phyloP scores from a whole-genome alignment of 768 basidiomycete species.

The Leccinum arenicola region DNA sequence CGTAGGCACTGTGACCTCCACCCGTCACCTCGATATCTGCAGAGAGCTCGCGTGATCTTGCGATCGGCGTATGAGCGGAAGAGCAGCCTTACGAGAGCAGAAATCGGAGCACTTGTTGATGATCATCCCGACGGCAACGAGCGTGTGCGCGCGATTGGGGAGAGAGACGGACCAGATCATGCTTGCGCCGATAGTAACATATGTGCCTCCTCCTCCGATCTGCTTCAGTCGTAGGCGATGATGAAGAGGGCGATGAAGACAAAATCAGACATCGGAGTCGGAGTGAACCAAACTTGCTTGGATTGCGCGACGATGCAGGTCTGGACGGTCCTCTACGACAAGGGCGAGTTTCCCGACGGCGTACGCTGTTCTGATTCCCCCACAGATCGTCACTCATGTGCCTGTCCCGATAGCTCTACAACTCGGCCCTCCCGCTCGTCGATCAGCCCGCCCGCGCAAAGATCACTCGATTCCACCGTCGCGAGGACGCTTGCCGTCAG shows the following conservation, averaged over 20 bases:
- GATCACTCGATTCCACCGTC: slow-evolving; percentile 64
- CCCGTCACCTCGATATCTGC: slow-evolving; percentile 69
- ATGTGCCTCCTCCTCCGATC: slow-evolving; percentile 90
- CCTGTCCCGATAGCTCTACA: slow-evolving; percentile 50
- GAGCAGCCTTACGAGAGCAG: slow-evolving; percentile 64
- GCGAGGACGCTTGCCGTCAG: slow-evolving; percentile 73
- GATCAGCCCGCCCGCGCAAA: slow-evolving; percentile 54
- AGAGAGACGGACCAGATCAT: slow-evolving; percentile 53
- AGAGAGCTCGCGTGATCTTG: slow-evolving; percentile 70
- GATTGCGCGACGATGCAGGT: slow-evolving; percentile 38
- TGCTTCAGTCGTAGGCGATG: slow-evolving; percentile 39
- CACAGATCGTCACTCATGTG: slow-evolving; percentile 1
- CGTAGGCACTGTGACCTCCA: slow-evolving; percentile 47
- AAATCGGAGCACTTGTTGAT: slow-evolving; percentile 82
- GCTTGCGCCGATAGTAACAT: slow-evolving; percentile 75
- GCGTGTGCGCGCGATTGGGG: background rate
- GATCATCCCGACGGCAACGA: slow-evolving; percentile 66
- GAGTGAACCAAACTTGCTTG: slow-evolving; percentile 9
- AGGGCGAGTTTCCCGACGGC: slow-evolving; percentile 32
- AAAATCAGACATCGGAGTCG: slow-evolving; percentile 38
- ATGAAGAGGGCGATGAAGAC: slow-evolving; percentile 89
- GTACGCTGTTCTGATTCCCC: slow-evolving; percentile 24
- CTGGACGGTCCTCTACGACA: slow-evolving; percentile 39
- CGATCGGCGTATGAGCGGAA: slow-evolving; percentile 57
- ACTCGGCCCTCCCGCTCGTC: slow-evolving; percentile 53